Base-by-base conservation (phyloP, 1,284 basidiomycete genomes). In the Sporisorium reilianum region DNA sequence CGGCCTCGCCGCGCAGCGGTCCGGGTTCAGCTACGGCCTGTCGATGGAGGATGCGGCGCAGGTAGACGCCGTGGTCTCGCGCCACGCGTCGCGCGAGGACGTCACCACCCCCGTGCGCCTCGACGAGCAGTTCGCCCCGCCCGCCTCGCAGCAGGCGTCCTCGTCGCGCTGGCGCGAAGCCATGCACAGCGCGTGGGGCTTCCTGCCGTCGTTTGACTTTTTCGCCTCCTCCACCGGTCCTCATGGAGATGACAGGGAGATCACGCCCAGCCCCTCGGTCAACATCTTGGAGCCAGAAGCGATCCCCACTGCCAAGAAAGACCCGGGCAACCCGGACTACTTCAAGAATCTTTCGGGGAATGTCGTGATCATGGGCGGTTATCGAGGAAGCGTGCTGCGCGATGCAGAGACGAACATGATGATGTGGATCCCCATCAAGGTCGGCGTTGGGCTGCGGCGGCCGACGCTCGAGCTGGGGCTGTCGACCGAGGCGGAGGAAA, bases 321-420 rank as follows among this genome's bases (percentile, higher is more conserved):
- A 75, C 50, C 4, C 62, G 68, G 48, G 76, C 64, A 48, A 61
- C 64, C 63, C 68, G 11, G 60, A 70, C 40, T 78, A 76, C 56
- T 80, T 83, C 75, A 66, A 77, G 26, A 56, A 62, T n/a, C 60
- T 85, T 8, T 64, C 67, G 14, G 83, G 84, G 5, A 81, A 83
- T 53, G 82, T 85, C 5, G 53, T 85, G 23, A 72, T 84, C 53
- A 25, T 85, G 22, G 85, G 85, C 12, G 85, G 85, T 0, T 85
- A 82, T 64, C 63, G 85, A 9, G 85, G 85, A 0, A 74, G 67
- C n/a, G 79, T 85, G 9, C 65, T 85, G 6, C 59, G 83, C 20
- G 81, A 84, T 48, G 78, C 80, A 11, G 68, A 70, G 34, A 80
- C 81, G 0, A 52, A 64, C 45, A 71, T 77, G 65, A 75, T 84